Evolutionary conservation across 2,329 filamentous ascomycete genomes (phyloP), one percentile per base, ranked within the genome.

Genomic region (Colletotrichum paranaense): DNA sequence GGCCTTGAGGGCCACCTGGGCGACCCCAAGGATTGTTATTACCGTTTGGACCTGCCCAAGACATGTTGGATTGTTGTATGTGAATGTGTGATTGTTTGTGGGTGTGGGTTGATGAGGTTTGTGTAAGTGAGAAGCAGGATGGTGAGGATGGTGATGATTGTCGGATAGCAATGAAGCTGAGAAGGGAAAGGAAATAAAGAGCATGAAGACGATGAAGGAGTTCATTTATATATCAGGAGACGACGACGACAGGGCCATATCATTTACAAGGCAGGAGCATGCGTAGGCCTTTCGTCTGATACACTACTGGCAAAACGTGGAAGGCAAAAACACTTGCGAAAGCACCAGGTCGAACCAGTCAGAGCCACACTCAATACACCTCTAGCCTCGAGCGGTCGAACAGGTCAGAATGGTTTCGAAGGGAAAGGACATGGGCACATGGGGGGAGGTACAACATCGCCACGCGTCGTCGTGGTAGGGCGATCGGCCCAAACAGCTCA

Each of bases 291-390:
- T 24, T 42, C 72, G 38, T 67, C 72, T 72, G 62, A 74, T 72
- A 53, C 38, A 42, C 38, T 42, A 19, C 55, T 16, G 30, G 70
- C 55, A 72, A 53, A 28, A 70, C 38, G 38, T 24, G 12, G 67
- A 74, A 72, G 72, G 72, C 72, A 72, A 74, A 74, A 72, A 22
- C 49, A 74, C 68, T 67, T 72, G 68, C 68, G 72, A 63, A 67
- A 69, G 67, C 58, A 35, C 67, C 49, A 46, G 28, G 22, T 30
- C 11, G 60, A 72, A 42, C 72, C 67, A 74, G 72, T 74, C 72
- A 74, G 28, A 53, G 60, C 22, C 58, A 46, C 52, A 57, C 46
- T 57, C 70, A 52, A 62, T 52, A 73, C 70, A 70, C 70, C 70
- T 64, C 46, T 53, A 62, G 42, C 38, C n/a, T 26, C 57, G 12